These are phyloP conservation scores for Tylopilus orsonianus DNA, from an alignment of 1,284 basidiomycete genomes.

Conservation along the genomic window DNA sequence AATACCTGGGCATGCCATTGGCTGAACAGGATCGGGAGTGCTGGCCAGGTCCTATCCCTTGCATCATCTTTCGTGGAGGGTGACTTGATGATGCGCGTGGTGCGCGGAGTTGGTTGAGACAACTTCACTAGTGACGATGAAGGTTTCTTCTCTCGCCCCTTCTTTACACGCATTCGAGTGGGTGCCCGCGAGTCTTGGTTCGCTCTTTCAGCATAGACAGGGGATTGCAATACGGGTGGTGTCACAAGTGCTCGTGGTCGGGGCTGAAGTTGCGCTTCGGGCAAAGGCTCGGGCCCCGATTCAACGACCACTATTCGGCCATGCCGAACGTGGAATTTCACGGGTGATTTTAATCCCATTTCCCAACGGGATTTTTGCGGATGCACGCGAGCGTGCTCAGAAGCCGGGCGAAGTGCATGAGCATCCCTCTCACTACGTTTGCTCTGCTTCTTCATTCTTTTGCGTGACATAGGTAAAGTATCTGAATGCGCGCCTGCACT, in stretches of 20 bases:
- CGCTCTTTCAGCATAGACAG: not conserved
- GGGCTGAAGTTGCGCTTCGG: not conserved
- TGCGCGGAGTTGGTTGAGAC: not conserved
- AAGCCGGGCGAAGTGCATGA: not conserved
- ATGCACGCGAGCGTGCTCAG: not conserved
- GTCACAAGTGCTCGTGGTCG: not conserved
- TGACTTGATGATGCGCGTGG: not conserved
- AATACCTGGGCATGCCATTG: conserved; percentile 28
- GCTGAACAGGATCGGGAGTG: conserved; percentile 14
- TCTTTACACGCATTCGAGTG: not conserved
- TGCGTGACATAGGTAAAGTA: not conserved
- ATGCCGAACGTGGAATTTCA: conserved; percentile 17
- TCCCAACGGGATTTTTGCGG: not conserved
- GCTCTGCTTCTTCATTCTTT: conserved; percentile 3
- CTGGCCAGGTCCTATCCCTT: conserved; percentile 16
- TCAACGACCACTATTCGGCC: conserved; percentile 20
- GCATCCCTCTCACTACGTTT: not conserved
- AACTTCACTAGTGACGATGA: not conserved
- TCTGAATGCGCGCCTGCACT: not conserved
- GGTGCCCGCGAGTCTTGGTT: not conserved
- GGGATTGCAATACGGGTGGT: not conserved
- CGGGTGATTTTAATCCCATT: not conserved
- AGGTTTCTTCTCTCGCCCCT: not conserved
- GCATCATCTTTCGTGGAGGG: conserved; percentile 4
- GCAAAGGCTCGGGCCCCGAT: not conserved